These are phyloP conservation scores for Xylariaceae sp. DNA, from an alignment of 2,329 filamentous ascomycete species.

Conservation along the genomic window DNA sequence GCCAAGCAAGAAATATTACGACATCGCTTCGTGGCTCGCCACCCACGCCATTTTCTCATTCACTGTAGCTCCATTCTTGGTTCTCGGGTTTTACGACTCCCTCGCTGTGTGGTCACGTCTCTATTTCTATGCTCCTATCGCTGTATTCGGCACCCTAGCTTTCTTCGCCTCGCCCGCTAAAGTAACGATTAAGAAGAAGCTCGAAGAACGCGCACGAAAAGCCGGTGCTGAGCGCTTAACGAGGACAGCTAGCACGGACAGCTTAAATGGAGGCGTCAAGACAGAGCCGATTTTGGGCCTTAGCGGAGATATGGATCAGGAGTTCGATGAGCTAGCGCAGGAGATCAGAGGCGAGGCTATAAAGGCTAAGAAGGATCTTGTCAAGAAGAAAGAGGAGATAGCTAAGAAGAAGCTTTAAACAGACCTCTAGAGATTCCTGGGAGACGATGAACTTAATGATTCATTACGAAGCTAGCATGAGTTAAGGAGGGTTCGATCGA, in stretches of 20 bases:
- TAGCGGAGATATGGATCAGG: constrained; percentile 68
- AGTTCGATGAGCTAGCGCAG: constrained; percentile 72
- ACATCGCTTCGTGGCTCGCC: constrained; percentile 67
- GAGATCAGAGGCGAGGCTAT: constrained; percentile 74
- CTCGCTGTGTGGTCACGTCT: constrained; percentile 76
- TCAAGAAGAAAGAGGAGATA: constrained; percentile 5
- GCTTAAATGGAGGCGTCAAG: constrained; percentile 39
- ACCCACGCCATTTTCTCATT: constrained; percentile 86
- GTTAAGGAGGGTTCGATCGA: too few relatives aligned
- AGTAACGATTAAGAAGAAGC: constrained; percentile 47
- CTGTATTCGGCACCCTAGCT: constrained; percentile 58
- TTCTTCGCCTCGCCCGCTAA: constrained; percentile 83
- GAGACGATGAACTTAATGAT: constrained; percentile 3
- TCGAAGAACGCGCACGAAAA: constrained; percentile 54
- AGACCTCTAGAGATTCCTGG: constrained; percentile 7
- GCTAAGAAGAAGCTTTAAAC: constrained; percentile 11
- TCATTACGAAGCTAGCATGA: too few relatives aligned
- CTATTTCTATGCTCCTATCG: constrained; percentile 80
- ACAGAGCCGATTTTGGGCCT: constrained; percentile 70
- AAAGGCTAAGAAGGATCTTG: constrained; percentile 35
- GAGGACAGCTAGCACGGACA: constrained; percentile 55
- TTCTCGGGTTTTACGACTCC: constrained; percentile 69
- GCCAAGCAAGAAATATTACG: constrained; percentile 79
- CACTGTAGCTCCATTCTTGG: constrained; percentile 76
- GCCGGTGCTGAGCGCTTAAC: constrained; percentile 44